Percentiles rank a stretch among this genome's conserved stretches.
Conservation (phyloP, 139 green algal species). For the Desmodesmus armatus region DNA sequence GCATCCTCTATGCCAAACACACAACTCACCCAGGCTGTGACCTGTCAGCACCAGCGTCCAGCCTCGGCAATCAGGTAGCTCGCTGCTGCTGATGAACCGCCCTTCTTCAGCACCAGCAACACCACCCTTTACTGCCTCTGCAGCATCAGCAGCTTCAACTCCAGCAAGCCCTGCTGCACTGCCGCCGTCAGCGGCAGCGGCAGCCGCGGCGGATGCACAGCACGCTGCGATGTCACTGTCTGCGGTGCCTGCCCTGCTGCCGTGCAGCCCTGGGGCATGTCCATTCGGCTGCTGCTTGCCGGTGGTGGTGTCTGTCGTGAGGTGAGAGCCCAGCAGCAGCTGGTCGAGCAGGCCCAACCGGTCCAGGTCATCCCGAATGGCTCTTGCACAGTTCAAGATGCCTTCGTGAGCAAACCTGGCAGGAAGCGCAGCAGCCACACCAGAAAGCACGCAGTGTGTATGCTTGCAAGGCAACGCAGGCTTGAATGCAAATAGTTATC, state of each 20-base stretch:
- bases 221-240: too few relatives aligned
- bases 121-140: not conserved
- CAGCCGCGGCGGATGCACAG: too few relatives aligned
- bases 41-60: slow-evolving; percentile 55
- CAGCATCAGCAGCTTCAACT: not conserved
- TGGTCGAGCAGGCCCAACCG: slow-evolving; percentile 30
- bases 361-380: slow-evolving; percentile 33
- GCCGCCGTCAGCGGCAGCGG: too few relatives aligned
- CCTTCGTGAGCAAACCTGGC: slow-evolving; percentile 51
- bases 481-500: not conserved
- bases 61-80: slow-evolving; percentile 39
- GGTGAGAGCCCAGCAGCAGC: slow-evolving; percentile 28
- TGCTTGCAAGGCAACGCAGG: too few relatives aligned
- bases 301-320: not conserved
- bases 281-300: not conserved
- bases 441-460: not conserved
- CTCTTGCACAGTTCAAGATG: slow-evolving; percentile 44
- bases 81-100: slow-evolving; percentile 4
- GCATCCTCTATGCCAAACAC: too few relatives aligned
- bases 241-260: too few relatives aligned
- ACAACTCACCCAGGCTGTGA: slow-evolving; percentile 48
- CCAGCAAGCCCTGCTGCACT: not conserved
- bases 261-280: not conserved
- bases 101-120: not conserved
- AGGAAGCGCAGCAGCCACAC: not conserved